phyloP scores from a whole-genome alignment of 169 alveolate species.

The Plasmodium falciparum region DNA sequence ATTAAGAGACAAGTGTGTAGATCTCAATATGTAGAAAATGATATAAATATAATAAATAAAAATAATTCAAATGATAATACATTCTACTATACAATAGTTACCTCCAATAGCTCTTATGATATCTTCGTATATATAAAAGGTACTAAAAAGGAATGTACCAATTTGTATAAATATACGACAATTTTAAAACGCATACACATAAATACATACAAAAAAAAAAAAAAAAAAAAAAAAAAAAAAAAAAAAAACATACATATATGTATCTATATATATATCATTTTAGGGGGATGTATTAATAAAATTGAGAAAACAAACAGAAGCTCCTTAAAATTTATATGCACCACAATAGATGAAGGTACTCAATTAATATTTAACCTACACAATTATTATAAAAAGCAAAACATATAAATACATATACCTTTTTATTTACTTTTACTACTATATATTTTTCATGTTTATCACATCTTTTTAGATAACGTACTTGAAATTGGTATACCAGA shows the following conservation, averaged over 20 bases:
- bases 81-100: background rate
- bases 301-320: background rate
- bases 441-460: background rate
- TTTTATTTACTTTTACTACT: background rate
- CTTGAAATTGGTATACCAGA: background rate
- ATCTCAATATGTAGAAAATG: background rate
- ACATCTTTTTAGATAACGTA: background rate
- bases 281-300: background rate
- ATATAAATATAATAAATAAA: background rate
- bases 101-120: background rate
- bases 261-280: background rate
- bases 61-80: background rate
- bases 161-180: no score
- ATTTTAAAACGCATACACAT: no score
- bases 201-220: no score
- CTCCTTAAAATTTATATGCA: constrained; percentile 3
- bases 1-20: background rate
- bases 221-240: no score
- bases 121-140: background rate
- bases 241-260: no score
- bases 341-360: background rate
- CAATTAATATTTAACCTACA: no score
- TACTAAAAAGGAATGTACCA: background rate
- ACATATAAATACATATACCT: background rate
- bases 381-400: background rate